Conservation (phyloP, 805 yeast species). For the Schizosaccharomyces octosporus region DNA sequence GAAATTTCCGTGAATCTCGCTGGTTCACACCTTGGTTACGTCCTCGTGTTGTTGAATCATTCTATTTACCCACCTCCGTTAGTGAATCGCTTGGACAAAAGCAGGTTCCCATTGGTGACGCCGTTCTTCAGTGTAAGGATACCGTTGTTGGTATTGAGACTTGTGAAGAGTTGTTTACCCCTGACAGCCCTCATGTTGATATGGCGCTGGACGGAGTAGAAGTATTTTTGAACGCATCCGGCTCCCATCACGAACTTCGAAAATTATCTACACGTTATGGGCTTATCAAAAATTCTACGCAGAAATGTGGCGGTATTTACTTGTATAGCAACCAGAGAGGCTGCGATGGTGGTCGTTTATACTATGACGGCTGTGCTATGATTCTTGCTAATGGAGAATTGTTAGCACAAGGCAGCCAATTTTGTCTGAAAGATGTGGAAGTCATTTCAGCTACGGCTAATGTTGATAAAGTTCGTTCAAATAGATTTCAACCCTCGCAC, state of each 20-base stretch:
- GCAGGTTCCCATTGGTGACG: slow-evolving; percentile 69
- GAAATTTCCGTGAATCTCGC: slow-evolving; percentile 94
- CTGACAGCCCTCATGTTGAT: slow-evolving; percentile 78
- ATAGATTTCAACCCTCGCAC: slow-evolving; percentile 52
- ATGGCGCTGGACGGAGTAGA: slow-evolving; percentile 95
- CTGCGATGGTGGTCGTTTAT: slow-evolving; percentile 91
- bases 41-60: slow-evolving; percentile 49
- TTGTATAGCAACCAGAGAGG: slow-evolving; percentile 88
- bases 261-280: slow-evolving; percentile 67
- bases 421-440: slow-evolving; percentile 73
- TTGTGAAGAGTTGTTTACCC: slow-evolving; percentile 92
- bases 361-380: slow-evolving; percentile 91
- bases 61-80: slow-evolving; percentile 45
- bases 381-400: slow-evolving; percentile 80
- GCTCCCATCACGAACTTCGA: slow-evolving; percentile 91
- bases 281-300: slow-evolving; percentile 73
- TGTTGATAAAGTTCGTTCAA: slow-evolving; percentile 67
- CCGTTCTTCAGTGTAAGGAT: slow-evolving; percentile 58
- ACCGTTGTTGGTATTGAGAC: slow-evolving; percentile 93
- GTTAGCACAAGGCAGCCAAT: slow-evolving; percentile 83
- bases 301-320: slow-evolving; percentile 90
- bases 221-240: slow-evolving; percentile 81
- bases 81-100: slow-evolving; percentile 41
- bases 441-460: slow-evolving; percentile 90
- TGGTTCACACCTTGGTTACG: slow-evolving; percentile 87